Evolutionary conservation across 2,329 filamentous ascomycete species (phyloP).

Genomic region (Hymenoscyphus scutula): DNA sequence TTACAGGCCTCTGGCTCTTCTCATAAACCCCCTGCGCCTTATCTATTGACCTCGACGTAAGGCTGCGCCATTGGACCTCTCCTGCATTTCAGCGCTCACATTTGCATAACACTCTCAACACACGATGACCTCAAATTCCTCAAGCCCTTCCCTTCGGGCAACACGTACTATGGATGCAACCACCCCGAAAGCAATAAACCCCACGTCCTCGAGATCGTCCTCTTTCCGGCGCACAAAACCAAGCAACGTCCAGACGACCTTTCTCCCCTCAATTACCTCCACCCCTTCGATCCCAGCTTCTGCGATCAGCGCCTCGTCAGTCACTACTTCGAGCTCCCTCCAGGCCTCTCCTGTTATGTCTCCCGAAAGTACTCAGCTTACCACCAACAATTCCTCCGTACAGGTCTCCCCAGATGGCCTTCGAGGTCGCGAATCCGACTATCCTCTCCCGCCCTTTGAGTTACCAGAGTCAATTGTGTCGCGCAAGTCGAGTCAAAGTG

Average conservation of each 20-base stretch:
- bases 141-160: conserved; percentile 24
- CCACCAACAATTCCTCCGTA: conserved; percentile 60
- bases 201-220: conserved; percentile 22
- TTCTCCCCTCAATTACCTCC: conserved; percentile 28
- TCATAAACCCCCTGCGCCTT: conserved; percentile 22
- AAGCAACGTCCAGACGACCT: conserved; percentile 35
- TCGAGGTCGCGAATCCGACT: conserved; percentile 53
- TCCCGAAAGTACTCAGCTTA: conserved; percentile 47
- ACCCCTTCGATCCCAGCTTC: conserved; percentile 47
- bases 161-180: conserved; percentile 14
- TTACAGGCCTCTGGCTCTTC: conserved; percentile 24
- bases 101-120: conserved; percentile 2
- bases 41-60: conserved; percentile 21
- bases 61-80: conserved; percentile 26
- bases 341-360: conserved; percentile 58
- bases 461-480: conserved; percentile 71
- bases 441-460: conserved; percentile 56
- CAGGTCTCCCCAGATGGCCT: conserved; percentile 66
- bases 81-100: background rate
- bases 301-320: conserved; percentile 55
- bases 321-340: conserved; percentile 51
- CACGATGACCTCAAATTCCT: conserved; percentile 24
- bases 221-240: conserved; percentile 28
- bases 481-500: conserved; percentile 57
- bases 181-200: conserved; percentile 9